Conservation (phyloP, 108 stramenopile genomes). For the Fragilariopsis cylindrus region DNA sequence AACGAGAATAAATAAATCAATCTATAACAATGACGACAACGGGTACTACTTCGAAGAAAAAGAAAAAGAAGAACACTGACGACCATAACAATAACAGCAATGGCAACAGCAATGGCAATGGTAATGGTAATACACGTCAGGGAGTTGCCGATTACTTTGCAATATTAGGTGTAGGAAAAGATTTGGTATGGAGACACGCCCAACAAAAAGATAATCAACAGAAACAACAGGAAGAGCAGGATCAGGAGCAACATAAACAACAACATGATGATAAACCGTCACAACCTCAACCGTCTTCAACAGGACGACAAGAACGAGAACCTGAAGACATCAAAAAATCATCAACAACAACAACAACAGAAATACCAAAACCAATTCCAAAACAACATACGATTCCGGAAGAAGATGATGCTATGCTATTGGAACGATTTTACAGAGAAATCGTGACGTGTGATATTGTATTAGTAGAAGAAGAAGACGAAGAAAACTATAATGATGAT, state of each 20-base stretch:
- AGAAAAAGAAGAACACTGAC: not conserved
- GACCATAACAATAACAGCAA: not conserved
- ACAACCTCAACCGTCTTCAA: not conserved
- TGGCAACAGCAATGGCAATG: not conserved
- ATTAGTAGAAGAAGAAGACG: constrained; percentile 26
- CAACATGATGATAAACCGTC: not conserved
- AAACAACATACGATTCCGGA: constrained; percentile 14
- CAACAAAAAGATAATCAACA: constrained; percentile 32
- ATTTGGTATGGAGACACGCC: constrained; percentile 50
- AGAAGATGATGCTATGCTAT: constrained; percentile 44
- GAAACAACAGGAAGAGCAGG: not conserved
- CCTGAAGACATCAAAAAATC: not conserved
- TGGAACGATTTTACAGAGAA: constrained; percentile 80
- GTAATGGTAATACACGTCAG: constrained; percentile 24
- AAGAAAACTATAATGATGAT: not conserved
- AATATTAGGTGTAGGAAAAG: constrained; percentile 70
- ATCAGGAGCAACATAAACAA: not conserved
- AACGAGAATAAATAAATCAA: too few species aligned
- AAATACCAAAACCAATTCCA: not conserved
- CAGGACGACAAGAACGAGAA: not conserved
- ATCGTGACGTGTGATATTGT: constrained; percentile 56
- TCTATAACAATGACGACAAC: too few species aligned
- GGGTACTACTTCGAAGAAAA: too few species aligned
- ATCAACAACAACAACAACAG: not conserved
- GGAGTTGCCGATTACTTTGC: constrained; percentile 90